A percentile compares a stretch with the other conserved stretches of the same genome.
phyloP scores from a whole-genome alignment of 495 filamentous ascomycete genomes.

The Aspergillus bridgeri region DNA sequence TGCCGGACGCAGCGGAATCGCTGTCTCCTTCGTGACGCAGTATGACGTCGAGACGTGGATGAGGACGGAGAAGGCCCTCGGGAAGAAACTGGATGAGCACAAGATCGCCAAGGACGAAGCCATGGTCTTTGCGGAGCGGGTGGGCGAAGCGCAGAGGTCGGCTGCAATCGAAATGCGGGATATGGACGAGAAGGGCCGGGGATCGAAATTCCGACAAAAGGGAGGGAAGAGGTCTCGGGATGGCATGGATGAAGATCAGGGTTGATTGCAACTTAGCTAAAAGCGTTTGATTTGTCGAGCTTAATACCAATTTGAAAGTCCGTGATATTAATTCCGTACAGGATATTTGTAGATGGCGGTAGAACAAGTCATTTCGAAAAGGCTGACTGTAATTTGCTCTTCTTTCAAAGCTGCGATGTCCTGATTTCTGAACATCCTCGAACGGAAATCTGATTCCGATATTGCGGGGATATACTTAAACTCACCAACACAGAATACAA shows the following conservation, averaged over 20 bases:
- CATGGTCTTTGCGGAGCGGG: slow-evolving; percentile 74
- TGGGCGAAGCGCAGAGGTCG: slow-evolving; percentile 79
- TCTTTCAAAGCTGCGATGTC: too few species aligned
- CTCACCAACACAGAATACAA: background rate
- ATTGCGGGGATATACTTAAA: background rate
- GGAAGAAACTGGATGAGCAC: slow-evolving; percentile 69
- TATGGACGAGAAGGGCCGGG: slow-evolving; percentile 66
- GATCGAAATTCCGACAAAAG: slow-evolving; percentile 58
- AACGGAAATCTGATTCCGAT: slow-evolving; percentile 8
- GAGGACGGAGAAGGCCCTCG: slow-evolving; percentile 79
- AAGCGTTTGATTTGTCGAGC: background rate
- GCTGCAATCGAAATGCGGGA: slow-evolving; percentile 82
- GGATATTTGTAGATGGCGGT: too few species aligned
- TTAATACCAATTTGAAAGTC: background rate
- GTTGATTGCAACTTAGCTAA: slow-evolving; percentile 9
- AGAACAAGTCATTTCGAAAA: too few species aligned
- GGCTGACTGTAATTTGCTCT: too few species aligned
- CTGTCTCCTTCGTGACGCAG: slow-evolving; percentile 79
- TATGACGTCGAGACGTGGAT: slow-evolving; percentile 88
- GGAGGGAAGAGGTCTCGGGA: slow-evolving; percentile 64
- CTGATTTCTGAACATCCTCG: background rate
- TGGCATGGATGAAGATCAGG: slow-evolving; percentile 81
- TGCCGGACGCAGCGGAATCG: slow-evolving; percentile 82
- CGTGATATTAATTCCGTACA: background rate
- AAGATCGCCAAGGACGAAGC: slow-evolving; percentile 74